Base-by-base conservation (phyloP, 257 asterid genomes). In the Paraleonurus japonicus region DNA sequence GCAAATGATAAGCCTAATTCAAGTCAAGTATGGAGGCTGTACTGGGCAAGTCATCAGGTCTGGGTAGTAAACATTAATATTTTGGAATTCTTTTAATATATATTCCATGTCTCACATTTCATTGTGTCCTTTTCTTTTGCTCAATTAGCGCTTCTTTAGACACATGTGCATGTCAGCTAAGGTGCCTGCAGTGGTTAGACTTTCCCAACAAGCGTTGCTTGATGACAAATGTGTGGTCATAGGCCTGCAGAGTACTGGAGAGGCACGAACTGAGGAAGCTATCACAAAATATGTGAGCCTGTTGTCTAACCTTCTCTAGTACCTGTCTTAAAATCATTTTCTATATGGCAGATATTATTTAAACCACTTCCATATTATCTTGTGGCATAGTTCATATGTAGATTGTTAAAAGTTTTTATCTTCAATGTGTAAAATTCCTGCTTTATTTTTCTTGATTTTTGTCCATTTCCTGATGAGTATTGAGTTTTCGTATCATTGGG, bases 11-110 rank as follows among this genome's bases (percentile, higher is more conserved):
- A 74, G 81, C 90, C 98, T 64, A 85, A 68, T 79, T 77, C 92
- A 50, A 86, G 91, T 81, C 93, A 86, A 78, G 30, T 95, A 41
- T 95, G 99, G 99, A 86, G 99, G 85, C 80, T 92, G 82, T 95
- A 89, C 83, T 95, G 99, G 99, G 96, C 98, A 7, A 92, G 75
- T 73, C 99, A 95, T 80, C 99, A 95, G 96, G 98, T 95, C 76
- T 53, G 63, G 43, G 35, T 32, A 50, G 68, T 82, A 54, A 24
- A 37, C 65, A n/a, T 50, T 65, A 17, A 22, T 61, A 70, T 51
- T 47, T 65, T 70, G 48, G 50, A 27, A 65, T 50, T 68, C 43
- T 23, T n/a, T 57, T 6, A 19, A 67, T 50, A 57, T 60, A 62
- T 61, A 47, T 23, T 57, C 22, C 62, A 22, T 45, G 30, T 41